Evolutionary conservation across 176 grass and related monocot species (phyloP), one percentile per base, ranked within the genome.

Genomic region (Chrysopogon serrulatus): DNA sequence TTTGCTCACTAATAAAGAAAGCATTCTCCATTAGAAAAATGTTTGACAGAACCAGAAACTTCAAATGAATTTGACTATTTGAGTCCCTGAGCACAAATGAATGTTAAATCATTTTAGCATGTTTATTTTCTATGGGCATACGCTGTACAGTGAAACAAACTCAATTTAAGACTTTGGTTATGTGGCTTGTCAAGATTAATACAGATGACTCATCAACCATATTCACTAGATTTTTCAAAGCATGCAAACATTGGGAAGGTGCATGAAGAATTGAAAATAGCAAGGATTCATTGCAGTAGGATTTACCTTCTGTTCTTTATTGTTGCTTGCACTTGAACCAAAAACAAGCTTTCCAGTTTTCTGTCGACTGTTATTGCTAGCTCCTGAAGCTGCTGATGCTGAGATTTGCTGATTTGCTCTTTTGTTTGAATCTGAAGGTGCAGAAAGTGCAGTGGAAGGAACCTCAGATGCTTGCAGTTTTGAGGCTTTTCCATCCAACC

Each of bases 331-430:
- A 78, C 69, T 83, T 62, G 95, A 95, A 88, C 92, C 92, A 79
- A 95, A 94, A 44, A 98, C 88, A 75, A 98, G 95, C 71, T 91
- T 98, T 83, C 90, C 92, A 59, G 82, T 63, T 83, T 84, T 88
- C 57, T 86, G 88, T 36, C 72, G 61, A 16, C 70, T 67, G 15
- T 89, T 81, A 76, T 68, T 71, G 70, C 82, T 82, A 85, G 62
- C 83, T 47, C 44, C 67, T 74, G 84, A 73, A 69, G 88, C 82
- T 48, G 64, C 32, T 26, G 45, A 31, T 43, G 77, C 40, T 57
- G 75, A 64, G 0, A 49, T 72, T 51, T 91, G 82, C 74, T 91
- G 88, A 26, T 89, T 98, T 65, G 39, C 47, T 35, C 76, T 68
- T 80, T 87, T 85, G 47, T 66, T 87, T 39, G 88, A 85, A 79